Evolutionary conservation across 2,329 filamentous ascomycete genomes (phyloP).

Genomic region (Cercospora sp.): DNA sequence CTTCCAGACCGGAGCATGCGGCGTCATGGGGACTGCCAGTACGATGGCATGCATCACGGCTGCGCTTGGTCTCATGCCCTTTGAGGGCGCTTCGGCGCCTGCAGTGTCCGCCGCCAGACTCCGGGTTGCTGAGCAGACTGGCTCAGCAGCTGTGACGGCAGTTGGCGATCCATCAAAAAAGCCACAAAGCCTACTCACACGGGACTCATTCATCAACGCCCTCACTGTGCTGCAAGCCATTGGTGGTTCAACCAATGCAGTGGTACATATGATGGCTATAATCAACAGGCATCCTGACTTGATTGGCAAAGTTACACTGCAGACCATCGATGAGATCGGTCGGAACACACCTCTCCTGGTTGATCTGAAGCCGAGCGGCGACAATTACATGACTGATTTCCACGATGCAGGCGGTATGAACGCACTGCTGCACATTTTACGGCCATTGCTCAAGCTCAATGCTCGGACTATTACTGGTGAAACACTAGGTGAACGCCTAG

Average conservation of each 20-base stretch:
- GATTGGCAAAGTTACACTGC: conserved; percentile 47
- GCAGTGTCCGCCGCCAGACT: conserved; percentile 55
- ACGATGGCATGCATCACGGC: conserved; percentile 58
- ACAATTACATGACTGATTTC: conserved; percentile 57
- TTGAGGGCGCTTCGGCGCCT: conserved; percentile 54
- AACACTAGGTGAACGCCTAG: conserved; percentile 50
- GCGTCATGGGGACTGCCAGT: conserved; percentile 60
- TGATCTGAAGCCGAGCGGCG: conserved; percentile 55
- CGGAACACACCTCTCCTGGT: conserved; percentile 50
- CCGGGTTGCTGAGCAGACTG: conserved; percentile 56
- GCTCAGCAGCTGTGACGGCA: conserved; percentile 46
- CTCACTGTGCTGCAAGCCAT: conserved; percentile 49
- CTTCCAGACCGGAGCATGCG: conserved; percentile 50
- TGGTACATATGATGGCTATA: conserved; percentile 50
- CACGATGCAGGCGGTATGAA: conserved; percentile 56
- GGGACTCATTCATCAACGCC: conserved; percentile 52
- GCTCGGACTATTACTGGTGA: conserved; percentile 51
- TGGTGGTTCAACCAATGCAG: conserved; percentile 47
- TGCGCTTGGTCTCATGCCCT: conserved; percentile 55
- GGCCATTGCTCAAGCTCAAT: conserved; percentile 49
- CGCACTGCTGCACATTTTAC: conserved; percentile 49
- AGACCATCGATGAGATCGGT: conserved; percentile 52
- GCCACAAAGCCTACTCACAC: conserved; percentile 49
- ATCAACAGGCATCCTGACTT: conserved; percentile 53
- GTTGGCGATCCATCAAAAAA: conserved; percentile 37